Evolutionary conservation across 2,329 filamentous ascomycete species (phyloP), one percentile per base, ranked within the genome.

Genomic region (Exophiala spinifera): DNA sequence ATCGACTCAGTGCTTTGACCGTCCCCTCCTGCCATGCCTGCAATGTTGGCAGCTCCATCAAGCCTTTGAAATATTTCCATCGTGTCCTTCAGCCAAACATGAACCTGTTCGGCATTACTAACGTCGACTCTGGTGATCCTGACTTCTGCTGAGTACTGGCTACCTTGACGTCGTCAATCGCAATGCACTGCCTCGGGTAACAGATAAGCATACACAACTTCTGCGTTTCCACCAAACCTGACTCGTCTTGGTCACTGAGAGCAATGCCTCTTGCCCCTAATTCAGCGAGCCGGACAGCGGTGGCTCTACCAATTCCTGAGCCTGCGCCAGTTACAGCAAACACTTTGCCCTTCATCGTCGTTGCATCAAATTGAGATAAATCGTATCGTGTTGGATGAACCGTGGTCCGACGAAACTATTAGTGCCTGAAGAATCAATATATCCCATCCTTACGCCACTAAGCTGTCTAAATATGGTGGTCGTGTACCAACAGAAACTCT

Each of bases 281-380:
- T 17, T 53, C 19, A 20, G 49, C 34, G n/a, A 56, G 21, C 20
- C 54, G 37, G 13, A 56, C 33, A 0, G 77, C 74, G 5, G 76
- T 76, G 11, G 72, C 73, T 11, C 76, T 70, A n/a, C 78, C 79
- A 46, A 81, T 80, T 14, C 79, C 79, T 11, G 70, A 72, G 1
- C 73, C 74, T 17, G 74, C 73, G 21, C 79, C 78, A 3, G 76
- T 79, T 20, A 81, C 62, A 47, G 75, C 75, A 52, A 79, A 72
- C 43, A 79, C 71, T 62, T 76, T 79, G 58, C 54, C 54, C n/a
- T n/a, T n/a, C n/a, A n/a, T n/a, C n/a, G n/a, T n/a, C n/a, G n/a
- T n/a, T n/a, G n/a, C n/a, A n/a, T n/a, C n/a, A n/a, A n/a, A n/a
- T n/a, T n/a, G n/a, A n/a, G n/a, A n/a, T n/a, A n/a, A n/a, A n/a